These are phyloP conservation scores for Colletotrichum camelliae DNA, from an alignment of 2,329 filamentous ascomycete species.

Conservation along the genomic window DNA sequence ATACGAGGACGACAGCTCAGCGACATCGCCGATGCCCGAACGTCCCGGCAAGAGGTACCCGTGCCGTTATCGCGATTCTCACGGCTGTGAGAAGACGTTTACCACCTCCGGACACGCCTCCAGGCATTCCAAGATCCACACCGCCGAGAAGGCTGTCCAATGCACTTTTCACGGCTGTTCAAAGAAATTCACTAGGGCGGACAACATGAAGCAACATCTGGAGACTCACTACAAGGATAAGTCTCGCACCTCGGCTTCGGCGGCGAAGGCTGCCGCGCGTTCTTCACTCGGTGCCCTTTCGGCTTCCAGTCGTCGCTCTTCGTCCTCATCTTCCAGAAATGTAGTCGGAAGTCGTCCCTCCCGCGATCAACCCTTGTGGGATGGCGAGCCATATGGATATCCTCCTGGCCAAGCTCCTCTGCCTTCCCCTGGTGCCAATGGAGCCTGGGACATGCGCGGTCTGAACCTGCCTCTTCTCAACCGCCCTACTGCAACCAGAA, in stretches of 20 bases:
- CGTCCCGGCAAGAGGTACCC: slow-evolving; percentile 71
- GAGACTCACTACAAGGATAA: slow-evolving; percentile 76
- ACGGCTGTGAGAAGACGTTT: slow-evolving; percentile 79
- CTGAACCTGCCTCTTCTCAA: slow-evolving; percentile 49
- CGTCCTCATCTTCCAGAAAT: slow-evolving; percentile 35
- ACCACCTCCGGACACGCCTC: slow-evolving; percentile 87
- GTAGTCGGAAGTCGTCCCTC: slow-evolving; percentile 31
- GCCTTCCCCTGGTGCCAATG: slow-evolving; percentile 38
- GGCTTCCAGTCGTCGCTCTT: slow-evolving; percentile 33
- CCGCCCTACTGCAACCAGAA: slow-evolving; percentile 46
- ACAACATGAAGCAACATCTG: slow-evolving; percentile 89
- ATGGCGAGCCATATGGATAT: slow-evolving; percentile 40
- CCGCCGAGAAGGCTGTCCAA: slow-evolving; percentile 77
- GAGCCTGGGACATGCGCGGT: slow-evolving; percentile 53
- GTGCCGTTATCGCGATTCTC: slow-evolving; percentile 74
- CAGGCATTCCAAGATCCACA: slow-evolving; percentile 84
- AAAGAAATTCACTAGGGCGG: slow-evolving; percentile 81
- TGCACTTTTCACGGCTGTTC: slow-evolving; percentile 73
- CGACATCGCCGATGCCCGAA: slow-evolving; percentile 47
- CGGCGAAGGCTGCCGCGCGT: slow-evolving; percentile 29
- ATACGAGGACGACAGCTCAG: slow-evolving; percentile 56
- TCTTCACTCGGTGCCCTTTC: slow-evolving; percentile 26
- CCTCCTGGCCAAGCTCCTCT: slow-evolving; percentile 34
- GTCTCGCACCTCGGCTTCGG: slow-evolving; percentile 45
- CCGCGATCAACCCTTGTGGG: slow-evolving; percentile 42